Conservation (phyloP, 2,329 filamentous ascomycete genomes). For the Aspergillus glaucus region DNA sequence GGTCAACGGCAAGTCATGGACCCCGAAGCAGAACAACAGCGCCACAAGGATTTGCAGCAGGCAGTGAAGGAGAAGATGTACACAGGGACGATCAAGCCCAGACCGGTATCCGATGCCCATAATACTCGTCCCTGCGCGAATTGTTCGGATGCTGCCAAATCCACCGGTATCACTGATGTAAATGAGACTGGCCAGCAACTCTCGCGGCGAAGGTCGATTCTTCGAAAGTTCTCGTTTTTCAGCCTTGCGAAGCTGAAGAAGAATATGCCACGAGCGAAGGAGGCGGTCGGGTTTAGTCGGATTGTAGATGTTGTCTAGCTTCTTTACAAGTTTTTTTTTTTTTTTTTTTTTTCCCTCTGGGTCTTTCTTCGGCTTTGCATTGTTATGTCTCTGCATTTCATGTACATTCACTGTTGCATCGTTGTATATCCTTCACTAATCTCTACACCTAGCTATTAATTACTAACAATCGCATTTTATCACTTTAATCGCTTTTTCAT, state of each 20-base stretch:
- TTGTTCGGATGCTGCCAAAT: background rate
- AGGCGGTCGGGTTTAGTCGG: constrained; percentile 3
- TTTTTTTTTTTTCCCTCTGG: too few relatives aligned
- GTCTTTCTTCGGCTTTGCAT: too few relatives aligned
- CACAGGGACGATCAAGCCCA: constrained; percentile 8
- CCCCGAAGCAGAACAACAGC: constrained; percentile 14
- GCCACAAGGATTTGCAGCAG: constrained; percentile 13
- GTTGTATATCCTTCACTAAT: too few relatives aligned
- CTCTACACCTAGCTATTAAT: too few relatives aligned
- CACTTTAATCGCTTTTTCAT: too few relatives aligned
- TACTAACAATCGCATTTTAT: too few relatives aligned
- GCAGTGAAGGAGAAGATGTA: constrained; percentile 22
- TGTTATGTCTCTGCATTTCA: too few relatives aligned
- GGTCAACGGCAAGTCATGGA: constrained; percentile 15
- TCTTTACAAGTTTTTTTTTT: background rate
- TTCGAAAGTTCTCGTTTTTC: constrained; percentile 3
- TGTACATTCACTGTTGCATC: too few relatives aligned
- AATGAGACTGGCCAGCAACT: background rate
- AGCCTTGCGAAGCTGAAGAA: background rate
- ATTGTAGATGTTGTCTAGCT: constrained; percentile 3
- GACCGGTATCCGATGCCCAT: background rate
- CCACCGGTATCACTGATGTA: background rate
- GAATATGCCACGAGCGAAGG: background rate
- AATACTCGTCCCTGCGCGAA: background rate
- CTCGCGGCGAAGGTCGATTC: background rate